A percentile compares a stretch with the other conserved stretches of the same genome.
These are phyloP conservation scores for Leucocoprinus sp. DNA, from an alignment of 768 basidiomycete species.

Conservation along the genomic window DNA sequence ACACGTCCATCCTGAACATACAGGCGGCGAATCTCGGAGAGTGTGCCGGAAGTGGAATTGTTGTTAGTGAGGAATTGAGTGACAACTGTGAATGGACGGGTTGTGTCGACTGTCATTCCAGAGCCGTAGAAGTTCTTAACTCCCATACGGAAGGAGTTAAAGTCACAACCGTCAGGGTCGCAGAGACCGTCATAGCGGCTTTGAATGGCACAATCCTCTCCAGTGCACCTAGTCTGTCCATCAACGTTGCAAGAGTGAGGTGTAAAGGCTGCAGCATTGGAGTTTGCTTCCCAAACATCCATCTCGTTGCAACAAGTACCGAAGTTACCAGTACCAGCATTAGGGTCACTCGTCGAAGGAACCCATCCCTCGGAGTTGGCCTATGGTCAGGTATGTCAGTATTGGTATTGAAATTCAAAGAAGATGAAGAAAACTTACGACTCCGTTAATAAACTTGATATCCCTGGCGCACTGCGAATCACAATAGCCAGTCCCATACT, in stretches of 20 bases:
- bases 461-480: conserved; percentile 12
- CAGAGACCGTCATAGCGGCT: conserved; percentile 23
- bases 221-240: conserved; percentile 27
- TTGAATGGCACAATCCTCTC: conserved; percentile 22
- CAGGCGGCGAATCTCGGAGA: conserved; percentile 46
- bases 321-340: conserved; percentile 28
- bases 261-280: conserved; percentile 30
- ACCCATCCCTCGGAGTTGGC: conserved; percentile 8
- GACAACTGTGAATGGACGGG: conserved; percentile 14
- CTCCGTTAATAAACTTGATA: conserved; percentile 13
- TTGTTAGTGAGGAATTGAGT: conserved; percentile 46
- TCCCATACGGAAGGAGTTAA: conserved; percentile 42
- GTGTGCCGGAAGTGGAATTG: conserved; percentile 36
- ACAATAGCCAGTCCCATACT: conserved; percentile 13
- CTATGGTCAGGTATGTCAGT: not conserved
- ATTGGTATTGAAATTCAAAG: not conserved
- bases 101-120: conserved; percentile 23
- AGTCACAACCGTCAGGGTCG: conserved; percentile 39
- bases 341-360: conserved; percentile 15
- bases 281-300: conserved; percentile 41
- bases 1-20: conserved; percentile 48
- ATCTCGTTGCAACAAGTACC: conserved; percentile 38
- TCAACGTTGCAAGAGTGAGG: conserved; percentile 28
- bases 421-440: not conserved
- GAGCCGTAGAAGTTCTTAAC: conserved; percentile 28